These are phyloP conservation scores for Imleria badia DNA, from an alignment of 768 basidiomycete genomes.

Conservation along the genomic window DNA sequence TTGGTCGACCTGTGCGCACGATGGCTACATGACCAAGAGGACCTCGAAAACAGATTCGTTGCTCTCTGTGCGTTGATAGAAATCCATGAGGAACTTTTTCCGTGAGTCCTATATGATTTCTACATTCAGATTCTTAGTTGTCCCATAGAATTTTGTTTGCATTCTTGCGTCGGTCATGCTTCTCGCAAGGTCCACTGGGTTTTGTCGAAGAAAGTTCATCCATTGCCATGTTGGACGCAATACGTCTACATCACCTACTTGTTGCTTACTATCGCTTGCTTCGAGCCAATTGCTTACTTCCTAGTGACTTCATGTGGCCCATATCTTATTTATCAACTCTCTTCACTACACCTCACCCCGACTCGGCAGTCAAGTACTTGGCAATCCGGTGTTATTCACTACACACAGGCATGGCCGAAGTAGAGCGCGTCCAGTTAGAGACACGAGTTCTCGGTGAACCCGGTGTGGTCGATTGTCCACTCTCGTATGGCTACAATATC, in stretches of 20 bases:
- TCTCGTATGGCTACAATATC: constrained; percentile 53
- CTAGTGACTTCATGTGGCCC: constrained; percentile 62
- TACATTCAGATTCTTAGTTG: neutral
- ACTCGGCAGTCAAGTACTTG: constrained; percentile 63
- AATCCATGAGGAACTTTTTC: constrained; percentile 68
- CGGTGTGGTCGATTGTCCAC: constrained; percentile 57
- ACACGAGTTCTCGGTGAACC: constrained; percentile 56
- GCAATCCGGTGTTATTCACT: constrained; percentile 77
- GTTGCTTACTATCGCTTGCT: constrained; percentile 83
- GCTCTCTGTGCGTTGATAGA: constrained; percentile 66
- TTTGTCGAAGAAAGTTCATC: constrained; percentile 36
- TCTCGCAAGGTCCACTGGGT: constrained; percentile 56
- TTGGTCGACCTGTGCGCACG: constrained; percentile 76
- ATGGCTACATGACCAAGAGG: constrained; percentile 64
- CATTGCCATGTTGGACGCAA: constrained; percentile 35
- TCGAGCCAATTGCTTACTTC: constrained; percentile 68
- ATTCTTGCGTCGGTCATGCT: constrained; percentile 44
- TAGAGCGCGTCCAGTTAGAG: constrained; percentile 68
- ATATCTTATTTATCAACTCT: constrained; percentile 41
- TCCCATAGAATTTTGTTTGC: constrained; percentile 52
- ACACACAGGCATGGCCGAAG: constrained; percentile 78
- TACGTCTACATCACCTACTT: constrained; percentile 65
- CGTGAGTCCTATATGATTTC: constrained; percentile 44
- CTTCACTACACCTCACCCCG: constrained; percentile 52
- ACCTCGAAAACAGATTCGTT: constrained; percentile 50